These are phyloP conservation scores for Sinapis alba DNA, from an alignment of 441 rosid species.

Conservation along the genomic window DNA sequence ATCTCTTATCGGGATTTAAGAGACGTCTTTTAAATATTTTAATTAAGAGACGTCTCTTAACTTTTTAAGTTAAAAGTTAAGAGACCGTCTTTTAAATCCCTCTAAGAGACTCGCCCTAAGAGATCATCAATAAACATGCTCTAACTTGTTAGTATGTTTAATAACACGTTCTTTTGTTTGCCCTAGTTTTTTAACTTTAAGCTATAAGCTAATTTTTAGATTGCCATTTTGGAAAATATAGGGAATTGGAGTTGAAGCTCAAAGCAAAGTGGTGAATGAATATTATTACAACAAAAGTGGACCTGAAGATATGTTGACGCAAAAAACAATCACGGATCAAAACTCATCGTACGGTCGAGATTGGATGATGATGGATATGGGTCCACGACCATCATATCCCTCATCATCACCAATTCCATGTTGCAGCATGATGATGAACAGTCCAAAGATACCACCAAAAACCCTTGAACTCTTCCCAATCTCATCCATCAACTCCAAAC, in stretches of 20 bases:
- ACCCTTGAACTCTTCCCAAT: slow-evolving; percentile 92
- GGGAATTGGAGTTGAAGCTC: slow-evolving; percentile 38
- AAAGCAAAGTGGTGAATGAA: slow-evolving; percentile 46
- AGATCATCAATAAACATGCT: too few relatives aligned
- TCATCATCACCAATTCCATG: slow-evolving; percentile 38
- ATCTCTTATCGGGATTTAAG: too few relatives aligned
- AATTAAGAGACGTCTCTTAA: too few relatives aligned
- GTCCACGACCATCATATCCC: slow-evolving; percentile 41
- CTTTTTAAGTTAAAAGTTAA: too few relatives aligned
- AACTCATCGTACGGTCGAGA: slow-evolving; percentile 49
- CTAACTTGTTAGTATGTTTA: background rate
- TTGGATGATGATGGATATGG: slow-evolving; percentile 61
- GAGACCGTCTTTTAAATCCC: too few relatives aligned
- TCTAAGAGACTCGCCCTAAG: too few relatives aligned
- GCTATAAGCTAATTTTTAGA: background rate
- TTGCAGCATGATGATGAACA: slow-evolving; percentile 37
- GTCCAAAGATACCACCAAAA: slow-evolving; percentile 57
- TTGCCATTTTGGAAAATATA: slow-evolving; percentile 17
- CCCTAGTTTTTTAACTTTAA: background rate
- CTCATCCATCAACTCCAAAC: slow-evolving; percentile 68
- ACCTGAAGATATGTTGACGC: slow-evolving; percentile 54
- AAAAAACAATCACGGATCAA: slow-evolving; percentile 44
- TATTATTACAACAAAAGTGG: slow-evolving; percentile 39
- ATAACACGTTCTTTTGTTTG: background rate
- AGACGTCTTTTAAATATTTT: too few relatives aligned